phyloP scores from a whole-genome alignment of 176 grass and related monocot genomes.

The Hyparrhenia diplandra region DNA sequence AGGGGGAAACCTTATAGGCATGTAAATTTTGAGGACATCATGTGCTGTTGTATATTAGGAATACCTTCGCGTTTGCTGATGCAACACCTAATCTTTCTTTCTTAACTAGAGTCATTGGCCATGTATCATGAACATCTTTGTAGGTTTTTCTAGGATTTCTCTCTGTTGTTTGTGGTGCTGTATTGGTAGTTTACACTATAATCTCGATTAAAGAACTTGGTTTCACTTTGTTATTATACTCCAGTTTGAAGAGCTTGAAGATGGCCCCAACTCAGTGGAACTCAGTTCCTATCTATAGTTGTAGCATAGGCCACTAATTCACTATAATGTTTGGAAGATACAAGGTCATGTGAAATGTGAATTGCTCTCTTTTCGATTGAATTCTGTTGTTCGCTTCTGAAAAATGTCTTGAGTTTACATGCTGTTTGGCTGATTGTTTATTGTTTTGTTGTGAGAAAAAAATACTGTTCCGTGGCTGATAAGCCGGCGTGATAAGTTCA shows the following conservation, averaged over 20 bases:
- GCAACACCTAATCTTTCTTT: slow-evolving; percentile 25
- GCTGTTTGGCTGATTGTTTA: too few species aligned
- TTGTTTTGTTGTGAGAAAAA: too few species aligned
- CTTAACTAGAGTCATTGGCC: slow-evolving; percentile 12
- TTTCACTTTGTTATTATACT: not conserved
- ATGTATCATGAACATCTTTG: slow-evolving; percentile 20
- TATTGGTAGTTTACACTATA: not conserved
- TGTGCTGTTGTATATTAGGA: slow-evolving; percentile 54
- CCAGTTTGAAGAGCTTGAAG: slow-evolving; percentile 1
- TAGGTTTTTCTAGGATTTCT: not conserved
- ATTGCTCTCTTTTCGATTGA: not conserved
- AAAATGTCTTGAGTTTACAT: too few species aligned
- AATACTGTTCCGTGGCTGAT: too few species aligned
- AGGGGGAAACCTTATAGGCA: slow-evolving; percentile 38
- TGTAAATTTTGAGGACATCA: slow-evolving; percentile 61
- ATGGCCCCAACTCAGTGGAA: not conserved
- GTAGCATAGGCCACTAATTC: too few species aligned
- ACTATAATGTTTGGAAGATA: too few species aligned
- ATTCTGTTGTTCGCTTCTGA: too few species aligned
- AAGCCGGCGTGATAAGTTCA: too few species aligned
- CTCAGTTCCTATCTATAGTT: too few species aligned
- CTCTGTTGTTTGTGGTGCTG: not conserved
- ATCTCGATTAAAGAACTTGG: not conserved
- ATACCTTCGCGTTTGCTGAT: slow-evolving; percentile 14
- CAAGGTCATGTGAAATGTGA: not conserved